A percentile compares a stretch with the other conserved stretches of the same genome.
Conservation (phyloP, 768 basidiomycete species). For the Suillus decipiens region DNA sequence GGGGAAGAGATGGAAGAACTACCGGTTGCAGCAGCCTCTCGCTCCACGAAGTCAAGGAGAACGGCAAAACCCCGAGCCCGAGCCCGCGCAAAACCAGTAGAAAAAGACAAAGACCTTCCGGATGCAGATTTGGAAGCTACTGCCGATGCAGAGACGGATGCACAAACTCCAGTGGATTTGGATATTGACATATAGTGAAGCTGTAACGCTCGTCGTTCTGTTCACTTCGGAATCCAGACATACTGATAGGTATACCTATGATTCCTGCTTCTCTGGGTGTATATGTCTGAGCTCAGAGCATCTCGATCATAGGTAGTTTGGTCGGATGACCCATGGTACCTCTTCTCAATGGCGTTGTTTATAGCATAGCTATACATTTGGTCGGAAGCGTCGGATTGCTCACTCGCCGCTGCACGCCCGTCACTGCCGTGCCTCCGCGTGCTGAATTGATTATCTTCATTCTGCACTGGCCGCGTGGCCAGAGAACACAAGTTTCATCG, state of each 20-base stretch:
- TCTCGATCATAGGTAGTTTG: not conserved
- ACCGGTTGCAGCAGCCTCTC: slow-evolving; percentile 24
- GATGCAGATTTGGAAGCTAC: slow-evolving; percentile 33
- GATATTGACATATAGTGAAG: slow-evolving; percentile 44
- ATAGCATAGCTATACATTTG: not conserved
- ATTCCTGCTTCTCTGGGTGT: not conserved
- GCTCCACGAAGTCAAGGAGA: slow-evolving; percentile 36
- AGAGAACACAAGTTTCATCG: not conserved
- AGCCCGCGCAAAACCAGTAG: slow-evolving; percentile 22
- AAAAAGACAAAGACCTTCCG: slow-evolving; percentile 32
- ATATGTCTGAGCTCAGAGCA: not conserved
- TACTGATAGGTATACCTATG: not conserved
- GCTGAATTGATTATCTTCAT: not conserved
- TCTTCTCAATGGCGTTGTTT: not conserved
- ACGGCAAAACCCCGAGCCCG: slow-evolving; percentile 25
- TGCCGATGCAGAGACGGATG: slow-evolving; percentile 34
- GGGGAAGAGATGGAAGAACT: slow-evolving; percentile 42
- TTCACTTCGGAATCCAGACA: not conserved
- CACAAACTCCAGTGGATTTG: slow-evolving; percentile 38
- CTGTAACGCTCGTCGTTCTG: slow-evolving; percentile 52
- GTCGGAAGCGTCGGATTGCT: not conserved
- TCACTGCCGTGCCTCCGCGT: not conserved
- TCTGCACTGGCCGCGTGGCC: not conserved
- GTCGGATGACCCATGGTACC: not conserved
- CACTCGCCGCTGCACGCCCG: not conserved